phyloP scores from a whole-genome alignment of 345 rosid genomes.

The Diplotaxis tenuifolia region DNA sequence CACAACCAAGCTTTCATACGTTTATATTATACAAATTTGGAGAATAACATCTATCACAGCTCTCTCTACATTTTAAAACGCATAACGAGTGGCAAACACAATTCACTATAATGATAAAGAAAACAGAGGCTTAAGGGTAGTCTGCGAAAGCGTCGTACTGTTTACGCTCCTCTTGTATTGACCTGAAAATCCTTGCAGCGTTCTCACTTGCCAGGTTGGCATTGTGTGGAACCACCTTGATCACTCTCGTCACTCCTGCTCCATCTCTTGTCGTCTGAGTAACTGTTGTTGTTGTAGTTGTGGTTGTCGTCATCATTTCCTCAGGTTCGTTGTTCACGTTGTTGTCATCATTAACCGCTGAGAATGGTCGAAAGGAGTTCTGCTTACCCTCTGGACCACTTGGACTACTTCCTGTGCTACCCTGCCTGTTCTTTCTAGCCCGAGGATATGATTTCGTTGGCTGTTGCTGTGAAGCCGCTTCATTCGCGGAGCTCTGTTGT shows the following conservation, averaged over 20 bases:
- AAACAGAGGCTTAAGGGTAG: background rate
- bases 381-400: constrained; percentile 27
- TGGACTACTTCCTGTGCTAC: constrained; percentile 58
- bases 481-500: constrained; percentile 47
- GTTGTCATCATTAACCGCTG: constrained; percentile 4
- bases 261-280: constrained; percentile 44
- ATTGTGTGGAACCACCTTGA: constrained; percentile 84
- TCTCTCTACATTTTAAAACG: background rate
- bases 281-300: constrained; percentile 50
- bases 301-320: constrained; percentile 29
- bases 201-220: constrained; percentile 75
- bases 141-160: constrained; percentile 21
- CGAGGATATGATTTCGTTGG: constrained; percentile 37
- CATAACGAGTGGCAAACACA: constrained; percentile 13
- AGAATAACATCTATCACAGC: constrained; percentile 2
- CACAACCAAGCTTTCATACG: background rate
- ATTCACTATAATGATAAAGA: background rate
- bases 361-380: constrained; percentile 19
- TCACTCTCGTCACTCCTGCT: constrained; percentile 51
- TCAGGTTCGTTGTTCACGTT: constrained; percentile 1
- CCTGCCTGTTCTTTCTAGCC: constrained; percentile 44
- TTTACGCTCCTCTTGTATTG: constrained; percentile 84
- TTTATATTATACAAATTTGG: constrained; percentile 1
- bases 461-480: constrained; percentile 23
- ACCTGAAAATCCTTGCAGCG: constrained; percentile 79